Evolutionary conservation across 2,329 filamentous ascomycete genomes (phyloP), one percentile per base, ranked within the genome.

Genomic region (Onygenales sp.): DNA sequence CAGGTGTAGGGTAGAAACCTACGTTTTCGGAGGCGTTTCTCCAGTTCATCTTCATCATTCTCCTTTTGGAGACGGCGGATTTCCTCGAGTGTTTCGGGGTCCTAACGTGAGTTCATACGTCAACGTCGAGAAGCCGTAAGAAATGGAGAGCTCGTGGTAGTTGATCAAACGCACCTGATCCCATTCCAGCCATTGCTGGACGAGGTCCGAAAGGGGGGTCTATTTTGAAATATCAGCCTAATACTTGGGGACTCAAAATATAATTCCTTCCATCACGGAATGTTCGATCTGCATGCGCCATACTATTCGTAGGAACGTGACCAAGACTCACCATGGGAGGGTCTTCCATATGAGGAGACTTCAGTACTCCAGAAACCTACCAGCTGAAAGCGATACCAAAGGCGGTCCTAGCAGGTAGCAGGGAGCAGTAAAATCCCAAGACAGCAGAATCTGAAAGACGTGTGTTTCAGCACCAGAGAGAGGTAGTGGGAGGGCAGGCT

Each of bases 131-230:
- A 6, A 10, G 8, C 36, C 36, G 42, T 13, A 52, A 40, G 42
- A 40, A 32, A 39, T 43, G 13, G 10, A 27, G 17, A 9, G 10
- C 14, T 33, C n/a, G 21, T 5, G 31, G n/a, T 10, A 34, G 32
- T 21, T 47, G 8, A 31, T 5, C n/a, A 39, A 45, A 53, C 49
- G 17, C 65, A 73, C 71, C 63, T 76, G 66, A 63, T 84, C 81
- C 60, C 80, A 74, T 54, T 74, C 69, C n/a, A 84, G 71, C 81
- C 81, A 84, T 67, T 74, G 74, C 58, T 75, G 61, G 52, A 78
- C 75, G 53, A 82, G 67, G 13, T 59, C 61, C 44, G 63, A 63
- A 40, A 72, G 59, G 4, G 67, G 59, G 56, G 65, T 61, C 69
- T 73, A 56, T 33, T 45, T 51, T 17, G 13, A 11, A 8, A 31